Evolutionary conservation across 805 yeast genomes (phyloP), one percentile per base, ranked within the genome.

Genomic region (Suhomyces sp.): DNA sequence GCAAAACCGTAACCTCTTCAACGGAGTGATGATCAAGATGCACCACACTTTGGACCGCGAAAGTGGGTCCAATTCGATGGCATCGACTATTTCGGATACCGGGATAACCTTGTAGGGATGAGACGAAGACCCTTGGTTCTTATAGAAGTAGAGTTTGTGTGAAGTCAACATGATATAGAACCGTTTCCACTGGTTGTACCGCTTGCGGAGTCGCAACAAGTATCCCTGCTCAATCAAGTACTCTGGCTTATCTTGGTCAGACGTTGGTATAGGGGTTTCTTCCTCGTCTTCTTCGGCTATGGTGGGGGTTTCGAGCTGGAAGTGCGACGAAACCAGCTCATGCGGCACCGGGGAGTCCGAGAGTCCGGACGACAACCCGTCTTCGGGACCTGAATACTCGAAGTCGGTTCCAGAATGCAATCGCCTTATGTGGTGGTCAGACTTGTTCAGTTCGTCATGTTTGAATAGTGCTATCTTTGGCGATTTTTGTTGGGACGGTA

Each of bases 1-100:
- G 57, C 82, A 71, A 51, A 81, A 71, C 29, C 81, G 57, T 13
- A 77, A 57, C 47, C 81, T 63, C 57, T 79, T 80, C 46, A 62
- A 60, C 2, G 79, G 76, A 0, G 83, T 77, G 38, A 81, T 78
- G 15, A 81, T 64, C 51, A 78, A 64, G 59, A 81, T 61, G 57
- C 85, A 80, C 69, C 73, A 78, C 41, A 56, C 56, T 56, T 74
- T 78, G 19, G 77, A 61, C 51, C 67, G 69, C 13, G 80, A 71
- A 41, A 77, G 49, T 1, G 82, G 77, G 52, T 81, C 84, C 27
- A 80, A 59, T 57, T 81, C 85, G 33, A 80, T 77, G 24, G 74
- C 81, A 55, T 80, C 84, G 10, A 74, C 59, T 13, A 80, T 57
- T 24, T 75, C 72, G 5, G 62, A 62, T 13, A 60, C 52, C 7